phyloP scores from a whole-genome alignment of 2,329 filamentous ascomycete species.

The Chaetomiaceae sp. region DNA sequence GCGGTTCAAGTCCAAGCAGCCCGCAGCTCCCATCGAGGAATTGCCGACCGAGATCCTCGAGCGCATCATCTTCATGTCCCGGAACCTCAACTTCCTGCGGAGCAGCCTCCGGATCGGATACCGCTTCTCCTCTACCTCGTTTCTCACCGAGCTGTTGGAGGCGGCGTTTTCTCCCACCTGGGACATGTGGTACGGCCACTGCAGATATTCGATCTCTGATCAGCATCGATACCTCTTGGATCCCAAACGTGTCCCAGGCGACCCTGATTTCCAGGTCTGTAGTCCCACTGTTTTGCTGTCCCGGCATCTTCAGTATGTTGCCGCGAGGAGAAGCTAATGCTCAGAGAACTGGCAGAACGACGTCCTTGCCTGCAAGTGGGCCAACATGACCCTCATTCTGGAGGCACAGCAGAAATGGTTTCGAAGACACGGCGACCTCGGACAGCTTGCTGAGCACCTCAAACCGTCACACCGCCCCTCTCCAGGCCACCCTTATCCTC shows the following conservation, averaged over 20 bases:
- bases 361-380: constrained; percentile 43
- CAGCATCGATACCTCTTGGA: constrained; percentile 19
- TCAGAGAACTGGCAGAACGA: constrained; percentile 33
- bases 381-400: constrained; percentile 42
- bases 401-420: constrained; percentile 47
- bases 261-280: constrained; percentile 43
- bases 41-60: constrained; percentile 53
- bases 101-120: constrained; percentile 42
- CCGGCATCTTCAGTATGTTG: neutral
- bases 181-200: constrained; percentile 34
- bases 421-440: constrained; percentile 30
- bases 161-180: constrained; percentile 39
- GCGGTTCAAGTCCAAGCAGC: constrained; percentile 20
- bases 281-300: neutral
- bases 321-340: neutral
- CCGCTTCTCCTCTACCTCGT: constrained; percentile 40
- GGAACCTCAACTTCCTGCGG: constrained; percentile 45
- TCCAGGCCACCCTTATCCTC: too few species aligned
- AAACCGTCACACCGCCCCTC: neutral
- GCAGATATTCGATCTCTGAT: constrained; percentile 4
- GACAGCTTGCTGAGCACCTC: constrained; percentile 33
- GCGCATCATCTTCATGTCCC: constrained; percentile 47
- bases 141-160: constrained; percentile 34
- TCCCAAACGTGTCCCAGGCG: constrained; percentile 30
- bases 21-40: constrained; percentile 29